Evolutionary conservation across 2,329 filamentous ascomycete genomes (phyloP), one percentile per base, ranked within the genome.

Genomic region (Xylaria sp.): DNA sequence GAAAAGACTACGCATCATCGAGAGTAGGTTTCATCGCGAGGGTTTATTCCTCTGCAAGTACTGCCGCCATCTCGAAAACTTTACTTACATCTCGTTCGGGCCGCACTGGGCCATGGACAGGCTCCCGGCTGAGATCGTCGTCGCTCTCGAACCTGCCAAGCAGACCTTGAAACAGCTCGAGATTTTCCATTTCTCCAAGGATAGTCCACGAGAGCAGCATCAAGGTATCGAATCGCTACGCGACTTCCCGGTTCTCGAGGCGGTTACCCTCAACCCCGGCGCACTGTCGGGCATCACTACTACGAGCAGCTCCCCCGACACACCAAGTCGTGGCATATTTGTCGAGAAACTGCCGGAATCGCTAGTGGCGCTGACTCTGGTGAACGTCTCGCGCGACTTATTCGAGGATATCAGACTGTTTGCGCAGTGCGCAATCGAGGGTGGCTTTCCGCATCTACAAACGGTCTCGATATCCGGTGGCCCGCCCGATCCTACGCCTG

Each of bases 41-140:
- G 70, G 68, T 13, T 59, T 72, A 3, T 66, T 69, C 52, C 68
- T 72, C 57, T 72, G 68, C 53, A 68, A 70, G 32, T 68, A 70
- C 61, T 72, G 70, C 63, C 60, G 60, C 52, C 65, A 60, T 15
- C 68, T 72, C 46, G 70, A 72, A 39, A 59, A 58, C 45, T 72
- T 72, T 62, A 70, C 66, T 25, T 72, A 72, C 60, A 67, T 72
- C 65, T 70, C 68, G 2, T 72, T 70, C 43, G 68, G 65, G 3
- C 68, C 68, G 6, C 70, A 71, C 30, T 70, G 67, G 70, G 68
- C 68, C 52, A 70, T 72, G 65, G 70, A 72, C 55, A 23, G 68
- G 34, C 65, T 70, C 1, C 70, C 70, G 7, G 68, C 66, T 45
- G 68, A 72, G 64, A 71, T 70, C 9, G 66, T 72, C 41, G 68